Evolutionary conservation across 495 filamentous ascomycete genomes (phyloP), one percentile per base, ranked within the genome.

Genomic region (Xylaria nigripes): DNA sequence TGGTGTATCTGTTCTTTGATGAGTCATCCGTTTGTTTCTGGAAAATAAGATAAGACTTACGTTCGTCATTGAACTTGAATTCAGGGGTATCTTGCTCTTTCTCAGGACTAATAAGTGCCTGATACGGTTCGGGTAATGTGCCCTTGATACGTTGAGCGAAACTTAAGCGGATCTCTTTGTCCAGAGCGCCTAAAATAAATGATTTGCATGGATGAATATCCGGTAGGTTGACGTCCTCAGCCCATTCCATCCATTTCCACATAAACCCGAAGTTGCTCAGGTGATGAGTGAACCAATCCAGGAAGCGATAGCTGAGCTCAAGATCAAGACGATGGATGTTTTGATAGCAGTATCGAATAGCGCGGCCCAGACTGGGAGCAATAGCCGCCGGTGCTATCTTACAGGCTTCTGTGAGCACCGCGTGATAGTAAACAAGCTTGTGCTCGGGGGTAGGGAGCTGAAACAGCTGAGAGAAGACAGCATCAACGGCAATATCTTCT

Each of bases 221-320:
- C 0, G 89, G 77, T 22, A 91, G 80, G 10, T 81, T 79, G 16
- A 95, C 79, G 69, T 97, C 89, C 36, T 94, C 89, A 51, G 86
- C 80, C 93, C 93, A 99, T 72, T 99, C 93, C 18, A 86, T 86
- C 93, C 93, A 99, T 72, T 97, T 97, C 93, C 93, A 99, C 3
- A 94, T 93, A 62, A 97, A 99, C 36, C 95, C 93, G 62, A 97
- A 99, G 71, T 99, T 99, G 69, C 90, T 95, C 60, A 99, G 67
- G 73, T 99, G 93, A 64, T 99, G 94, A 13, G 91, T 79, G 62
- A 99, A 99, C 93, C 93, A 99, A 67, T 97, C 93, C 64, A 94
- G 75, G 71, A 96, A 97, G 15, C 93, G 83, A 67, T 87, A 84
- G 53, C 72, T 78, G 34, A 99, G 71, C 70, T 99, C 94, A 38